A percentile compares a stretch with the other conserved stretches of the same genome.
phyloP scores from a whole-genome alignment of 2,329 filamentous ascomycete species.

The Xylaria polymorpha region DNA sequence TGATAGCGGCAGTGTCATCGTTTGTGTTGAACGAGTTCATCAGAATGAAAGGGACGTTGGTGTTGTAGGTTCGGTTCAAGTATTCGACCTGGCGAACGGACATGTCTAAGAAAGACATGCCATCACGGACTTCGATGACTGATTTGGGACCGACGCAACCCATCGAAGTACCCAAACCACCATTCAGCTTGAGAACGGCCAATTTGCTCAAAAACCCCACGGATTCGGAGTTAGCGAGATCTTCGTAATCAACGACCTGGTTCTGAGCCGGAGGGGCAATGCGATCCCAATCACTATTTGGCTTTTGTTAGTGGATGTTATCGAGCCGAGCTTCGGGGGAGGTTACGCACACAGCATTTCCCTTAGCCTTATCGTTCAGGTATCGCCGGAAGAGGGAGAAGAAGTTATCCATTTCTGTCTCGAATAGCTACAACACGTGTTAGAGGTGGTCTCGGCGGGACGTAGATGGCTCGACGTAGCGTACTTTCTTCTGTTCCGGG shows the following conservation, averaged over 20 bases:
- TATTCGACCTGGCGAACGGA: constrained; percentile 99
- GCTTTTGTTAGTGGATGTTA: constrained; percentile 39
- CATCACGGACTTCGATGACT: constrained; percentile 98
- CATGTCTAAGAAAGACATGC: constrained; percentile 99
- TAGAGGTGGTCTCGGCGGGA: neutral
- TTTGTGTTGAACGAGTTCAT: constrained; percentile 99
- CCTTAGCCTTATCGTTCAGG: constrained; percentile 98
- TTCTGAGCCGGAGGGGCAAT: constrained; percentile 92
- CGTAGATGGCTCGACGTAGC: neutral
- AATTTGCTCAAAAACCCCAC: constrained; percentile 97
- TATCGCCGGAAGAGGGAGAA: constrained; percentile 98
- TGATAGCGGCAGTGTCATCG: constrained; percentile 96
- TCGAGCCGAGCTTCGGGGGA: constrained; percentile 3
- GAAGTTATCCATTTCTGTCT: constrained; percentile 99
- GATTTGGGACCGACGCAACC: constrained; percentile 99
- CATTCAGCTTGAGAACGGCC: constrained; percentile 98
- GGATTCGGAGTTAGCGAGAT: constrained; percentile 88
- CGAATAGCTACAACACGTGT: constrained; percentile 75
- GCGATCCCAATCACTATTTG: constrained; percentile 87
- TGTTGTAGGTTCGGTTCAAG: constrained; percentile 96
- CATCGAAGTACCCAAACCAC: constrained; percentile 99
- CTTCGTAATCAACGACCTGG: constrained; percentile 95
- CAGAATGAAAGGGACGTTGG: constrained; percentile 97
- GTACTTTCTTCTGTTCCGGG: constrained; percentile 83
- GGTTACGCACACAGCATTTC: constrained; percentile 78